Evolutionary conservation across 495 filamentous ascomycete genomes (phyloP).

Genomic region (Cercophora sp.): DNA sequence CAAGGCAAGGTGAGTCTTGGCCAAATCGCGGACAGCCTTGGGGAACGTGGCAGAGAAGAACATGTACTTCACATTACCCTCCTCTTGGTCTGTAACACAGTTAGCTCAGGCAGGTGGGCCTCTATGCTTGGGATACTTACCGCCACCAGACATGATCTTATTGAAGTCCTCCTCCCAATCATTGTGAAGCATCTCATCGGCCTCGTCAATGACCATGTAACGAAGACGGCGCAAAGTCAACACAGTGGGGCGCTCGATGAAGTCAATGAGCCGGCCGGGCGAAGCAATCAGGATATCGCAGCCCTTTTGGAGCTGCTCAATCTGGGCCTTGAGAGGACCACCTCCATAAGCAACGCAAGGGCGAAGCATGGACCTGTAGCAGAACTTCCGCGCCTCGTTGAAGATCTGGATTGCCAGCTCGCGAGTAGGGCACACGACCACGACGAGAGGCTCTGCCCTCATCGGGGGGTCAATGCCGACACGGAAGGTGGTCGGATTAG

Average conservation of each 20-base stretch:
- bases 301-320: conserved; percentile 68
- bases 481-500: conserved; percentile 44
- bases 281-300: conserved; percentile 89
- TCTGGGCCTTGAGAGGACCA: conserved; percentile 60
- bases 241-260: conserved; percentile 64
- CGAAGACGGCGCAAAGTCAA: conserved; percentile 72
- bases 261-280: conserved; percentile 79
- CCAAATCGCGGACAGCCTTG: conserved; percentile 68
- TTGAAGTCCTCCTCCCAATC: conserved; percentile 72
- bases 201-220: conserved; percentile 88
- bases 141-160: conserved; percentile 70
- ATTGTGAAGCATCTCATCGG: conserved; percentile 78
- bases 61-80: conserved; percentile 72
- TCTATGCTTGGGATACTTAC: conserved; percentile 42
- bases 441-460: conserved; percentile 77
- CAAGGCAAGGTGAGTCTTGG: conserved; percentile 64
- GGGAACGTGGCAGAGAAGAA: conserved; percentile 96
- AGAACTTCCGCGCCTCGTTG: conserved; percentile 83
- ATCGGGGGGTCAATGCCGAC: conserved; percentile 45
- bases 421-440: conserved; percentile 81
- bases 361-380: conserved; percentile 90
- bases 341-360: conserved; percentile 92
- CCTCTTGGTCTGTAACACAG: conserved; percentile 61
- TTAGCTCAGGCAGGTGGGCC: conserved; percentile 7
- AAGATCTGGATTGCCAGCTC: conserved; percentile 94